Evolutionary conservation across 2,329 filamentous ascomycete species (phyloP).

Genomic region (Pseudopithomyces chartarum): DNA sequence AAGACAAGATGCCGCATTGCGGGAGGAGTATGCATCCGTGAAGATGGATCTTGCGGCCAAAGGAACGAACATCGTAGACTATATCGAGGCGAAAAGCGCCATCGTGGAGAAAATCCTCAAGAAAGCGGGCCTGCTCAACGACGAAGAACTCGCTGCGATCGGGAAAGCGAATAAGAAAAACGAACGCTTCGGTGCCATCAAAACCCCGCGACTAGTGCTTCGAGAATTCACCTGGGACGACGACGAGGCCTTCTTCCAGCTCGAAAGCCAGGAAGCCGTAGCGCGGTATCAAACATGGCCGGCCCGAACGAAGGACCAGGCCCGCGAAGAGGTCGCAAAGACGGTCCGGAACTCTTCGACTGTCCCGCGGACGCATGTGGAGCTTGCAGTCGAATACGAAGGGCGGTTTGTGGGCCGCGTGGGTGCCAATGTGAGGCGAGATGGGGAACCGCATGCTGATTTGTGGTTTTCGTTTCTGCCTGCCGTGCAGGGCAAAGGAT

Average conservation of each 20-base stretch:
- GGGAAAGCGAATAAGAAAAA: constrained; percentile 20
- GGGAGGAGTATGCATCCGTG: constrained; percentile 33
- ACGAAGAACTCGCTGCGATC: constrained; percentile 27
- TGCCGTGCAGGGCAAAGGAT: constrained; percentile 26
- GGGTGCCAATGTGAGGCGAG: constrained; percentile 23
- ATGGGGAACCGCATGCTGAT: constrained; percentile 18
- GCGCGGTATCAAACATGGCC: constrained; percentile 34
- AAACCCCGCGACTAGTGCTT: constrained; percentile 29
- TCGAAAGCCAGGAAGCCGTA: constrained; percentile 31
- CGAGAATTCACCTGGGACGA: constrained; percentile 34
- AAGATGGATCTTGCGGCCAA: constrained; percentile 28
- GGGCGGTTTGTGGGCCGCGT: constrained; percentile 35
- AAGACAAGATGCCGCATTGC: constrained; percentile 30
- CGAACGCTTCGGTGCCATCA: constrained; percentile 19
- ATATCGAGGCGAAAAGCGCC: constrained; percentile 23
- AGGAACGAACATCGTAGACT: constrained; percentile 25
- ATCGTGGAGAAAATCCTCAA: constrained; percentile 28
- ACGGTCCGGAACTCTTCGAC: constrained; percentile 23
- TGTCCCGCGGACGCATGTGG: constrained; percentile 24
- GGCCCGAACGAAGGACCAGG: constrained; percentile 27
- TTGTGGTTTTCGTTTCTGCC: constrained; percentile 42
- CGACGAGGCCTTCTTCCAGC: constrained; percentile 21
- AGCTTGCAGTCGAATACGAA: constrained; percentile 34
- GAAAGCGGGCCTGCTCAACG: constrained; percentile 15
- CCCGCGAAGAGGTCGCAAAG: constrained; percentile 21